These are phyloP conservation scores for Porcisia deanei DNA, from an alignment of 208 protist species.

Conservation along the genomic window DNA sequence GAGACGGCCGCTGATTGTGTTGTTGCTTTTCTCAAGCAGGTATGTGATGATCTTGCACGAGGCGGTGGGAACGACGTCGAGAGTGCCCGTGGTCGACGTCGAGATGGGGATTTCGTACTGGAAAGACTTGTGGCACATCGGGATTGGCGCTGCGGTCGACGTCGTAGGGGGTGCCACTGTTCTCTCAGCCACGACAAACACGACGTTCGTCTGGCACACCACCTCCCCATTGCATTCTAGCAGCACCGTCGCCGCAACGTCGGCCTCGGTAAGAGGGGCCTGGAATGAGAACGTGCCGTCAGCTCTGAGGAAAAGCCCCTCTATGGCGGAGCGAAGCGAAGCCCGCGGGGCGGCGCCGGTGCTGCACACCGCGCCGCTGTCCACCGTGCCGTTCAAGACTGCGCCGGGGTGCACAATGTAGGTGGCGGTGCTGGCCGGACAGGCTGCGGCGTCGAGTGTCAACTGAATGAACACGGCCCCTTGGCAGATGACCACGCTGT, in stretches of 20 bases:
- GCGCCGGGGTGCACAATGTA: conserved; percentile 28
- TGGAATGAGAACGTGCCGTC: conserved; percentile 46
- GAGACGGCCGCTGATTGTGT: conserved; percentile 30
- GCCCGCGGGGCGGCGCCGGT: conserved; percentile 39
- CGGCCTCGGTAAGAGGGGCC: conserved; percentile 43
- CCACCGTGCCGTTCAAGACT: conserved; percentile 23
- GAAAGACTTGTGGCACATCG: conserved; percentile 45
- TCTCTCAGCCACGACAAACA: conserved; percentile 39
- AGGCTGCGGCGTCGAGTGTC: conserved; percentile 25
- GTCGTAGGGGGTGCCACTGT: conserved; percentile 28
- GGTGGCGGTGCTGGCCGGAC: conserved; percentile 18
- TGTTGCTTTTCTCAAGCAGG: conserved; percentile 30
- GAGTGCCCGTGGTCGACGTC: conserved; percentile 36
- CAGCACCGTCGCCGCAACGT: conserved; percentile 35
- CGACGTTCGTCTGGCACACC: conserved; percentile 45
- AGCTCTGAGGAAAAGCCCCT: conserved; percentile 16
- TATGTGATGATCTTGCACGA: conserved; percentile 59
- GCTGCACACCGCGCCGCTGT: conserved; percentile 27
- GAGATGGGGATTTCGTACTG: conserved; percentile 50
- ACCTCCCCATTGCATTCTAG: conserved; percentile 48
- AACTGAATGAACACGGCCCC: conserved; percentile 35
- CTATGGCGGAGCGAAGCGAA: conserved; percentile 21
- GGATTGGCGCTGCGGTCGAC: conserved; percentile 18
- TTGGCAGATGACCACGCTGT: conserved; percentile 38
- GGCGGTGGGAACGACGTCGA: conserved; percentile 31